These are phyloP conservation scores for Collybiopsis confluens DNA, from an alignment of 768 basidiomycete genomes.

Conservation along the genomic window DNA sequence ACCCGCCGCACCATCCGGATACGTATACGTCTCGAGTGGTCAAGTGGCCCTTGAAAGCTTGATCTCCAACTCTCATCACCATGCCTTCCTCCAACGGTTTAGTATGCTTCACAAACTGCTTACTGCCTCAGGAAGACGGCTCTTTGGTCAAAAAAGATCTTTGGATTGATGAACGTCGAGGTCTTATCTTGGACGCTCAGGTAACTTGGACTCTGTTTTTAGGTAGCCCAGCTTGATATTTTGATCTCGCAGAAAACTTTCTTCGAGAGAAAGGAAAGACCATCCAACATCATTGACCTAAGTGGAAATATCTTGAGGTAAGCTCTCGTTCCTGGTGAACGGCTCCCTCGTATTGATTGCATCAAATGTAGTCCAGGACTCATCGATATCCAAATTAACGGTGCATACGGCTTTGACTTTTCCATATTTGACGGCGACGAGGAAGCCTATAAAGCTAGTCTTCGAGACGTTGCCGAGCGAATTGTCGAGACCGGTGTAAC, in stretches of 20 bases:
- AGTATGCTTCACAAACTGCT: conserved; percentile 84
- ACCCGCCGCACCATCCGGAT: not conserved
- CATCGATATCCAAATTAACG: conserved; percentile 88
- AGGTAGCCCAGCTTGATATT: not conserved
- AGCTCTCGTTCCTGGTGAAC: too few species aligned
- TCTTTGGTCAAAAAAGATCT: conserved; percentile 68
- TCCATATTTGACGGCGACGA: conserved; percentile 76
- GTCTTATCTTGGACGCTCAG: conserved; percentile 74
- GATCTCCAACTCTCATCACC: not conserved
- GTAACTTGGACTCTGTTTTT: conserved; percentile 27
- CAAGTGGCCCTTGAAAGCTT: not conserved
- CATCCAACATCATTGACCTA: conserved; percentile 62
- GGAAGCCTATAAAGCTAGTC: conserved; percentile 59
- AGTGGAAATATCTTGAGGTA: conserved; percentile 75
- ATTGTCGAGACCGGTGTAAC: conserved; percentile 89
- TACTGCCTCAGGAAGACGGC: conserved; percentile 78
- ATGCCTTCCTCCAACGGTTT: conserved; percentile 59
- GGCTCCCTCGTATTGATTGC: conserved; percentile 7
- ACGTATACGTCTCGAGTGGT: not conserved
- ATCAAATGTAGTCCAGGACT: conserved; percentile 62
- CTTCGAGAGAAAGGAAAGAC: conserved; percentile 56
- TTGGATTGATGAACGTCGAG: conserved; percentile 75
- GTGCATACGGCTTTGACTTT: conserved; percentile 85
- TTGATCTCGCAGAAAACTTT: conserved; percentile 57
- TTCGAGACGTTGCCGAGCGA: conserved; percentile 66